These are phyloP conservation scores for Skeletonema costatum DNA, from an alignment of 108 stramenopile species.

Conservation along the genomic window DNA sequence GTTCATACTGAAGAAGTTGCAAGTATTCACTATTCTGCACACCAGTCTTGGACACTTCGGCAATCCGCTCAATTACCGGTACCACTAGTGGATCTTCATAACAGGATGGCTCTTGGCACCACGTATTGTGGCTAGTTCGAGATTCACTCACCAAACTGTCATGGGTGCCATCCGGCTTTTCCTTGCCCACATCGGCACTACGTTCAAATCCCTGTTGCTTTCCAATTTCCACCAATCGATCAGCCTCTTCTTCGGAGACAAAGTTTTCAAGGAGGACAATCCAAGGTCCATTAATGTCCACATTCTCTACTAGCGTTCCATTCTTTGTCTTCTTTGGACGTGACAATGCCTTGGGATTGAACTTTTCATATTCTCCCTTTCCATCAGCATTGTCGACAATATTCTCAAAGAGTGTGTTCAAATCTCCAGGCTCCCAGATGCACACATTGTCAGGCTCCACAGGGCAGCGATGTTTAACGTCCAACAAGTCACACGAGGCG, in stretches of 20 bases:
- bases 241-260: slow-evolving; percentile 74
- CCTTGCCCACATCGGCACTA: slow-evolving; percentile 76
- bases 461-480: slow-evolving; percentile 58
- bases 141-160: slow-evolving; percentile 48
- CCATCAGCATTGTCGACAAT: slow-evolving; percentile 50
- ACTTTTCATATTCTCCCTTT: slow-evolving; percentile 36
- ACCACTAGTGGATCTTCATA: neutral
- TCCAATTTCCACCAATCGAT: slow-evolving; percentile 72
- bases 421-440: slow-evolving; percentile 63
- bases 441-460: slow-evolving; percentile 53
- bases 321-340: slow-evolving; percentile 43
- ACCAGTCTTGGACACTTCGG: neutral
- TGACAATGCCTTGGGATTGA: slow-evolving; percentile 64
- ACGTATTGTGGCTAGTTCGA: slow-evolving; percentile 42
- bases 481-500: slow-evolving; percentile 63
- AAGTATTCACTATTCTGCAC: slow-evolving; percentile 55
- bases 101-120: slow-evolving; percentile 51
- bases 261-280: slow-evolving; percentile 88
- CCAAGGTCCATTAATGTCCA: slow-evolving; percentile 71
- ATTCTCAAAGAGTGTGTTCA: slow-evolving; percentile 69
- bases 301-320: slow-evolving; percentile 34
- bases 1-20: slow-evolving; percentile 71
- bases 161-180: slow-evolving; percentile 68
- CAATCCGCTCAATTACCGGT: slow-evolving; percentile 20
- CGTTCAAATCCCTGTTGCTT: slow-evolving; percentile 68